Evolutionary conservation across 2,329 filamentous ascomycete species (phyloP).

Genomic region (Coniosporium tulheliwenetii): DNA sequence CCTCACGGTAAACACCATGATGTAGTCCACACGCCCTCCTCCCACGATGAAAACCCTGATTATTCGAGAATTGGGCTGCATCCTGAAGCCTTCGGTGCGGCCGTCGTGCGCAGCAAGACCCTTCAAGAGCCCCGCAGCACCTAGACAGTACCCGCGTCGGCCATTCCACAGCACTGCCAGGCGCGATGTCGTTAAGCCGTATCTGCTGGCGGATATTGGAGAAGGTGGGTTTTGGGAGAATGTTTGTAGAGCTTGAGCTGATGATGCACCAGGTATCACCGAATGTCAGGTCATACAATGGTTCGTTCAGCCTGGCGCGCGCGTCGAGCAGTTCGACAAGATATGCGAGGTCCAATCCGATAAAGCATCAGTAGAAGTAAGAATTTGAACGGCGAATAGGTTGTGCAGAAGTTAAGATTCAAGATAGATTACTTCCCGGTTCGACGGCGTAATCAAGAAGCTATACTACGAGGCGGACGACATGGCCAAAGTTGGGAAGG

Average conservation of each 20-base stretch:
- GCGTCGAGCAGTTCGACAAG: slow-evolving; percentile 94
- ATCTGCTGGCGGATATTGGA: slow-evolving; percentile 71
- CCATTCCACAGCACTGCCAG: neutral
- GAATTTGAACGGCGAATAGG: neutral
- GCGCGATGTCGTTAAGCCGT: slow-evolving; percentile 50
- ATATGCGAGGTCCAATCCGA: slow-evolving; percentile 97
- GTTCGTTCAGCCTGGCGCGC: slow-evolving; percentile 93
- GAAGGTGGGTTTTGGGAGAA: slow-evolving; percentile 43
- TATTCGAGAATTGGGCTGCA: too few species aligned
- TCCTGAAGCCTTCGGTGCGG: too few species aligned
- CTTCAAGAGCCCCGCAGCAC: neutral
- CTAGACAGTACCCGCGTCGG: neutral
- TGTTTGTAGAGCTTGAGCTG: neutral
- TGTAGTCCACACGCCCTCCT: too few species aligned
- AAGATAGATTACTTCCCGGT: slow-evolving; percentile 76
- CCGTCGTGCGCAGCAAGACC: neutral
- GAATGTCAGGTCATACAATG: slow-evolving; percentile 99
- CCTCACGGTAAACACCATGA: too few species aligned
- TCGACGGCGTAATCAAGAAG: slow-evolving; percentile 90
- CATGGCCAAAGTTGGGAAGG: slow-evolving; percentile 81
- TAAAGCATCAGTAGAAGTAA: slow-evolving; percentile 58
- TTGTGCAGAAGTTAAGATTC: slow-evolving; percentile 7
- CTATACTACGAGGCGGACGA: slow-evolving; percentile 91
- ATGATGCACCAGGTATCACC: slow-evolving; percentile 56
- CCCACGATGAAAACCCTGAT: too few species aligned